Conservation (phyloP, 208 protist genomes). For the Leishmania guyanensis region DNA sequence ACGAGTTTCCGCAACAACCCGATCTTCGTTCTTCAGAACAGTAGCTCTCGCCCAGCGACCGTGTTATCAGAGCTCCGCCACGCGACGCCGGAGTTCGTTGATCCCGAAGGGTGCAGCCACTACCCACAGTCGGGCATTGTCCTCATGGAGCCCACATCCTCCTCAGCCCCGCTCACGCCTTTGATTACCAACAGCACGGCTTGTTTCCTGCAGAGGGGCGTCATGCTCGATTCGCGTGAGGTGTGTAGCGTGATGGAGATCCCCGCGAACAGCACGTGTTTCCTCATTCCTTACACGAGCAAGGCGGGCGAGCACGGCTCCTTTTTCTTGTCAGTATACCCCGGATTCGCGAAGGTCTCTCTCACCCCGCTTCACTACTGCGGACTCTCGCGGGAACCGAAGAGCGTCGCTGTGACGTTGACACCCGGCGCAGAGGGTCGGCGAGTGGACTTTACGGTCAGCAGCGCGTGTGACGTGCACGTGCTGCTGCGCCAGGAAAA, state of each 20-base stretch:
- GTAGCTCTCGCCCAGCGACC: slow-evolving; percentile 55
- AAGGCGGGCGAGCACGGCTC: slow-evolving; percentile 53
- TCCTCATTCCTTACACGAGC: slow-evolving; percentile 84
- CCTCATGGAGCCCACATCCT: slow-evolving; percentile 65
- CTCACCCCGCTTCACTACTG: slow-evolving; percentile 73
- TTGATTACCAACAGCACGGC: slow-evolving; percentile 86
- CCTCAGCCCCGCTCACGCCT: slow-evolving; percentile 53
- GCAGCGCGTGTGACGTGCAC: slow-evolving; percentile 68
- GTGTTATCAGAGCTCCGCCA: slow-evolving; percentile 83
- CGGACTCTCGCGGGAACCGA: slow-evolving; percentile 59
- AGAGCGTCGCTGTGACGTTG: slow-evolving; percentile 45
- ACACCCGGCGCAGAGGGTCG: slow-evolving; percentile 41
- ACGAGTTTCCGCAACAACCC: slow-evolving; percentile 89
- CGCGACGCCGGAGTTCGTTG: slow-evolving; percentile 58
- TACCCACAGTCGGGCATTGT: slow-evolving; percentile 84
- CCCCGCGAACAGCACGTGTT: slow-evolving; percentile 65
- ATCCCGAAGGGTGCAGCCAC: slow-evolving; percentile 72
- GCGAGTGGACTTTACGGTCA: slow-evolving; percentile 71
- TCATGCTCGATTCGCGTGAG: slow-evolving; percentile 89
- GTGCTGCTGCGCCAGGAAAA: slow-evolving; percentile 79
- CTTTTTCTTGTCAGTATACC: slow-evolving; percentile 85
- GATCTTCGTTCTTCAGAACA: slow-evolving; percentile 88
- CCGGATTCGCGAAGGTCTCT: slow-evolving; percentile 69
- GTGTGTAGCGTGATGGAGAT: slow-evolving; percentile 78
- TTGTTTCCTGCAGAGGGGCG: slow-evolving; percentile 80